These are phyloP conservation scores for Ogataea haglerorum DNA, from an alignment of 805 yeast genomes.

Conservation along the genomic window DNA sequence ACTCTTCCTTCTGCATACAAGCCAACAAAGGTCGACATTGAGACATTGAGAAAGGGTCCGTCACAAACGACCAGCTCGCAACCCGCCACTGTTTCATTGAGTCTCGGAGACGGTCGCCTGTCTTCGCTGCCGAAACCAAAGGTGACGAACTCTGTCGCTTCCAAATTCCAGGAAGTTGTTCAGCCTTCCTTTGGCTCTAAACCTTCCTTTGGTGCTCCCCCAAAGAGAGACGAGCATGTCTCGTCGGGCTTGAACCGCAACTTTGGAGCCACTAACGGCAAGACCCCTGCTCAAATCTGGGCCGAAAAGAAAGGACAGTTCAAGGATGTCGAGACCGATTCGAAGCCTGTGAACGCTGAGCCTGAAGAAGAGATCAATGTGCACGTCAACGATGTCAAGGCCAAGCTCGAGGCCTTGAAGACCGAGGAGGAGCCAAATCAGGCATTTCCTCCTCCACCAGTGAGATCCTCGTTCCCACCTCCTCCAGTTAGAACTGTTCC, in stretches of 20 bases:
- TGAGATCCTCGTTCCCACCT: slow-evolving; percentile 5
- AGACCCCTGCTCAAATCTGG: slow-evolving; percentile 94
- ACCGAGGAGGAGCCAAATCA: slow-evolving; percentile 21
- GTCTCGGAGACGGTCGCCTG: slow-evolving; percentile 45
- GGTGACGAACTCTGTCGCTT: slow-evolving; percentile 45
- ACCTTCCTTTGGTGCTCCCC: slow-evolving; percentile 27
- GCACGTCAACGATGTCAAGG: slow-evolving; percentile 32
- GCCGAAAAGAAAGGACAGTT: slow-evolving; percentile 82
- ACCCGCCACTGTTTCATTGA: slow-evolving; percentile 31
- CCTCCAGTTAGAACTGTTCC: slow-evolving; percentile 2
- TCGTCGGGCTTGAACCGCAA: slow-evolving; percentile 59
- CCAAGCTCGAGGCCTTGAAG: slow-evolving; percentile 30
- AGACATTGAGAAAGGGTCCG: slow-evolving; percentile 48
- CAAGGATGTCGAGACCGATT: slow-evolving; percentile 38
- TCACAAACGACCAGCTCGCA: slow-evolving; percentile 40
- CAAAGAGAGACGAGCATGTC: slow-evolving; percentile 39
- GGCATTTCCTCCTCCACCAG: slow-evolving; percentile 12
- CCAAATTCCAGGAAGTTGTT: slow-evolving; percentile 41
- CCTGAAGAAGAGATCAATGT: slow-evolving; percentile 26
- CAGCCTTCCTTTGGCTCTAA: slow-evolving; percentile 35
- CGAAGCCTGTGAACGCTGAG: slow-evolving; percentile 32
- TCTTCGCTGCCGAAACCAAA: slow-evolving; percentile 65
- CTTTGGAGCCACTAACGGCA: slow-evolving; percentile 69
- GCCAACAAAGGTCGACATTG: slow-evolving; percentile 62
- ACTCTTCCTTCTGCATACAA: slow-evolving; percentile 59